Evolutionary conservation across 208 protist genomes (phyloP), one percentile per base, ranked within the genome.

Genomic region (Willaertia magna): DNA sequence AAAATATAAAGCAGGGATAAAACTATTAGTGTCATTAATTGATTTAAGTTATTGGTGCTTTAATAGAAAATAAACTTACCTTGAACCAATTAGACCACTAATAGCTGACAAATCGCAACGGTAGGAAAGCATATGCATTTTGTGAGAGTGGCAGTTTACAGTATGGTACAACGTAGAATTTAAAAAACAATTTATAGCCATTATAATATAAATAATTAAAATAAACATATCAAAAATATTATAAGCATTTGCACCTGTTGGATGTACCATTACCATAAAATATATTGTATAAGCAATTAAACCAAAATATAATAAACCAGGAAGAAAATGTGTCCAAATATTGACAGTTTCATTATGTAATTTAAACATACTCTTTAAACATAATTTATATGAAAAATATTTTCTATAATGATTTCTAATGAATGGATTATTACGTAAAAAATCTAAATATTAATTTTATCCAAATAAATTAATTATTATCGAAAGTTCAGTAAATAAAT

Each of bases 301-400:
- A 20, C 79, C 79, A 30, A 93, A 16, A 86, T 94, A 95, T 20
- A 93, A 30, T 46, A 94, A 12, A 30, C 92, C 93, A 42, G 92
- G 92, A 42, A 91, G 20, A n/a, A 92, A 87, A 88, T 96, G 94
- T 0, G 91, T 92, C 92, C 92, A 95, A 30, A 96, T 88, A 85
- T 96, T 96, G 61, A 94, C 84, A 30, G 93, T 93, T 85, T 96
- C 94, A 88, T 96, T 96, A 89, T 96, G 94, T 88, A 93, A 86
- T 26, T 88, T 85, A 75, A 94, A 89, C 20, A 87, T 26, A 46
- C 85, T 87, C 22, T 67, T 16, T 22, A 67, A 30, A 67, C 55
- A 67, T 67, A 67, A 67, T 34, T 67, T 67, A 26, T 34, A n/a
- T 34, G 55, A 67, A n/a, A 67, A 67, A 26, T 67, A 67, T n/a